Evolutionary conservation across 106 monocot genomes (phyloP).

Genomic region (Triglochin maritima): DNA sequence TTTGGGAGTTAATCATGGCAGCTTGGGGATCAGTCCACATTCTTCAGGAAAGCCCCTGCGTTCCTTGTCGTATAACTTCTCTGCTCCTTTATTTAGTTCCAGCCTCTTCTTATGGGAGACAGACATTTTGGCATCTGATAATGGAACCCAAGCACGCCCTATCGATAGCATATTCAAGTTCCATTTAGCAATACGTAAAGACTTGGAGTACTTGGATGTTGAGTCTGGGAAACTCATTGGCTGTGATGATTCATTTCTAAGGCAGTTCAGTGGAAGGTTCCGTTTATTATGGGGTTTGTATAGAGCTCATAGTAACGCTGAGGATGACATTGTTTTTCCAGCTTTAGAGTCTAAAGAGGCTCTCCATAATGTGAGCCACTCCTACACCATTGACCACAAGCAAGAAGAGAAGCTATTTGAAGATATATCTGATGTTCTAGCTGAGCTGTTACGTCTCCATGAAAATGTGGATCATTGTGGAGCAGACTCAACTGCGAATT

Average conservation of each 20-base stretch:
- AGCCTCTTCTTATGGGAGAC: slow-evolving; percentile 78
- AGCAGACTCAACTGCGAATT: slow-evolving; percentile 9
- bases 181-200: slow-evolving; percentile 93
- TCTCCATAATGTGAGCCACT: slow-evolving; percentile 97
- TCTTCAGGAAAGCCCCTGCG: slow-evolving; percentile 43
- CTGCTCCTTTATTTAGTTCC: slow-evolving; percentile 75
- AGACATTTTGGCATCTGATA: slow-evolving; percentile 43
- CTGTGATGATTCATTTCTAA: slow-evolving; percentile 54
- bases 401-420: slow-evolving; percentile 97
- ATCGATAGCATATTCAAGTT: slow-evolving; percentile 99
- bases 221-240: slow-evolving; percentile 89
- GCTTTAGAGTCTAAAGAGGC: slow-evolving; percentile 96
- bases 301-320: slow-evolving; percentile 97
- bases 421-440: slow-evolving; percentile 75
- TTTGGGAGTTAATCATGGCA: slow-evolving; percentile 57
- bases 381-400: slow-evolving; percentile 93
- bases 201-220: slow-evolving; percentile 89
- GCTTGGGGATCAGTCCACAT: slow-evolving; percentile 39
- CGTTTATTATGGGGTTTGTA: slow-evolving; percentile 92
- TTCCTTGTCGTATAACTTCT: slow-evolving; percentile 50
- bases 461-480: slow-evolving; percentile 18
- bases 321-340: slow-evolving; percentile 98
- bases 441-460: slow-evolving; percentile 58
- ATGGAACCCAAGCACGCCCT: slow-evolving; percentile 44
- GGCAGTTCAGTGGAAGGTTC: slow-evolving; percentile 90